These are phyloP conservation scores for Aplosporella prunicola DNA, from an alignment of 2,329 filamentous ascomycete species.

Conservation along the genomic window DNA sequence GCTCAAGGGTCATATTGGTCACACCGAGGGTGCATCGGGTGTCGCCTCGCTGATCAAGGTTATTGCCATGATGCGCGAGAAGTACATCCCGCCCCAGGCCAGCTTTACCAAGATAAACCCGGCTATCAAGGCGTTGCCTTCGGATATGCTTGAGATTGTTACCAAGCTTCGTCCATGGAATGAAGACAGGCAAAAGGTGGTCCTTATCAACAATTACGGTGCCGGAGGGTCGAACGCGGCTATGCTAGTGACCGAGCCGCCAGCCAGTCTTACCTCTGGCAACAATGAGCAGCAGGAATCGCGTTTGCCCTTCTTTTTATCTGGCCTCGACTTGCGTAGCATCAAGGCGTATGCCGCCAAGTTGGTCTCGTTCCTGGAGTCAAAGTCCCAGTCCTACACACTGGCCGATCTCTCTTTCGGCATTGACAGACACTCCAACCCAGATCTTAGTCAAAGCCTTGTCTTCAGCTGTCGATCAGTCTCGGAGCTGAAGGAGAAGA, in stretches of 20 bases:
- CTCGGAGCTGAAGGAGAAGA: too few relatives aligned
- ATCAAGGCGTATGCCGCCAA: conserved; percentile 6
- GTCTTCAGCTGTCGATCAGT: too few relatives aligned
- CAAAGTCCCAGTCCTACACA: neutral
- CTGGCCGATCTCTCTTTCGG: conserved; percentile 14
- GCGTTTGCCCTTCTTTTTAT: conserved; percentile 8
- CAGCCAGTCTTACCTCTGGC: too few relatives aligned
- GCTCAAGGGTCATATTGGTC: conserved; percentile 15
- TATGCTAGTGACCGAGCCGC: conserved; percentile 11
- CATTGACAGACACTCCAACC: conserved; percentile 7
- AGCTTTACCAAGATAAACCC: conserved; percentile 15
- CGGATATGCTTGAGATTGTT: conserved; percentile 14
- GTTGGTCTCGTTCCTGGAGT: neutral
- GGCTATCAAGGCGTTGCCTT: conserved; percentile 13
- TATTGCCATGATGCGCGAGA: conserved; percentile 16
- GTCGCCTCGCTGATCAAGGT: conserved; percentile 21
- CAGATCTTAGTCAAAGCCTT: too few relatives aligned
- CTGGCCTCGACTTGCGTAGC: conserved; percentile 5
- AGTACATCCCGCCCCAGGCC: conserved; percentile 14
- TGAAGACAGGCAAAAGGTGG: neutral
- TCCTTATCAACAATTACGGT: conserved; percentile 14
- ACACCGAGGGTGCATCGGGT: conserved; percentile 12
- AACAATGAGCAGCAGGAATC: neutral
- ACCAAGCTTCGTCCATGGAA: conserved; percentile 8
- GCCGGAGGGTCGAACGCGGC: conserved; percentile 17